Base-by-base conservation (phyloP, 2,329 filamentous ascomycete genomes). In the Fonsecaea erecta region DNA sequence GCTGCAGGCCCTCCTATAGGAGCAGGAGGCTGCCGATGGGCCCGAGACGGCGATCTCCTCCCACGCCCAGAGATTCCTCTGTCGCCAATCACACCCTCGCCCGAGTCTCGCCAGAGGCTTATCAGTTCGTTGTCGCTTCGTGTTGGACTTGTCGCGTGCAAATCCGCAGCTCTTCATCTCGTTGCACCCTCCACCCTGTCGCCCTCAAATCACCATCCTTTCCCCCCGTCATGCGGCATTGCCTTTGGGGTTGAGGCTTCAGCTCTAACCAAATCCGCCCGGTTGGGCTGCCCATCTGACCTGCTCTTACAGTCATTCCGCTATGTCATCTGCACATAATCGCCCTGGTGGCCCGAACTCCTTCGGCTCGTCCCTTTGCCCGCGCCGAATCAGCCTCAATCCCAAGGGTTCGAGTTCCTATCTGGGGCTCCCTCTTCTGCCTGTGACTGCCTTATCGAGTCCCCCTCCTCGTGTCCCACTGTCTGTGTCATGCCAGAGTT, bases 251-350 rank as follows among this genome's bases (percentile, higher is more conserved):
- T 37, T n/a, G 46, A 35, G 28, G 28, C 43, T 34, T 40, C 55
- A 46, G 40, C 32, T n/a, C 37, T 16, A 40, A 40, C 35, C 35
- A 40, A 40, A 16, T 40, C 16, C 35, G 16, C 37, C 37, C 37
- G 3, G 12, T 11, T 52, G 32, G 18, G n/a, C 32, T 35, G 18
- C 16, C 59, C 51, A 57, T 65, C 61, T 66, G 67, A 66, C 67
- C 67, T 61, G 67, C 63, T 69, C 54, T 34, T 48, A 35, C 34
- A 63, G 64, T 71, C 70, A 71, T 66, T 52, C 48, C 52, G 59
- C 65, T 62, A 30, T 62, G 66, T 70, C 70, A 71, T 64, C 64
- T 70, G 68, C 67, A 63, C 61, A 67, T 32, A 56, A 67, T 65
- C 59, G 46, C 35, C 61, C 52, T 14, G 37, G 16, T 24, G 9